Evolutionary conservation across 2,329 filamentous ascomycete genomes (phyloP).

Genomic region (Penicillium sp.): DNA sequence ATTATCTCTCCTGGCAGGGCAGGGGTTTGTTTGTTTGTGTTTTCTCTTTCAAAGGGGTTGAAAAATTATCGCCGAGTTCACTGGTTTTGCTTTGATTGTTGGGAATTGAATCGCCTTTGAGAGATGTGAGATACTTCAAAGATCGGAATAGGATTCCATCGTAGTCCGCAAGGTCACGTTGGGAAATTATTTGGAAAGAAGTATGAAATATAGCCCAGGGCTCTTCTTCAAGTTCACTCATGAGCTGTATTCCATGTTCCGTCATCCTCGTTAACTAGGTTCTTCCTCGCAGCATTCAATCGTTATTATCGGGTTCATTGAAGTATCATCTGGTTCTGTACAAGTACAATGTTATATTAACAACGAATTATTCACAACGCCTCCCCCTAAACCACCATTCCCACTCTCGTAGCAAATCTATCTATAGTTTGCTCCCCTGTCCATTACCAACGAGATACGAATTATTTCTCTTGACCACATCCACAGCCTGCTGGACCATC

Average conservation of each 20-base stretch:
- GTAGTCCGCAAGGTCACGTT: background rate
- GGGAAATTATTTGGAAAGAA: background rate
- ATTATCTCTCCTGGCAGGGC: background rate
- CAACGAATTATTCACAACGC: no score
- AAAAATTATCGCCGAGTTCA: background rate
- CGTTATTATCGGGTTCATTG: slow-evolving; percentile 12
- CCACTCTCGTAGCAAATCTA: no score
- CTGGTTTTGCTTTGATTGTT: background rate
- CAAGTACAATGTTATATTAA: slow-evolving; percentile 35
- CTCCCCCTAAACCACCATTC: no score
- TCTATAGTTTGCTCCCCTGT: slow-evolving; percentile 50
- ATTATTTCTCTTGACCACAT: slow-evolving; percentile 66
- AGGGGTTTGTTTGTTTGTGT: background rate
- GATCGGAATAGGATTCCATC: background rate
- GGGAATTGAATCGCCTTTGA: background rate
- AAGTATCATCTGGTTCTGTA: slow-evolving; percentile 28
- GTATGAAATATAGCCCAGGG: background rate
- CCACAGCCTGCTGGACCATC: slow-evolving; percentile 79
- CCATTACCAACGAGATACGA: slow-evolving; percentile 57
- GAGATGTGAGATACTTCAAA: background rate
- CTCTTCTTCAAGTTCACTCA: background rate
- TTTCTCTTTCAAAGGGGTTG: background rate
- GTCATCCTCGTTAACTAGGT: slow-evolving; percentile 5
- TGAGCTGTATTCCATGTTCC: background rate
- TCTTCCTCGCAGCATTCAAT: slow-evolving; percentile 17